A percentile compares a stretch with the other conserved stretches of the same genome.
These are phyloP conservation scores for Crithidia fasciculata DNA, from an alignment of 208 protist species.

Conservation along the genomic window DNA sequence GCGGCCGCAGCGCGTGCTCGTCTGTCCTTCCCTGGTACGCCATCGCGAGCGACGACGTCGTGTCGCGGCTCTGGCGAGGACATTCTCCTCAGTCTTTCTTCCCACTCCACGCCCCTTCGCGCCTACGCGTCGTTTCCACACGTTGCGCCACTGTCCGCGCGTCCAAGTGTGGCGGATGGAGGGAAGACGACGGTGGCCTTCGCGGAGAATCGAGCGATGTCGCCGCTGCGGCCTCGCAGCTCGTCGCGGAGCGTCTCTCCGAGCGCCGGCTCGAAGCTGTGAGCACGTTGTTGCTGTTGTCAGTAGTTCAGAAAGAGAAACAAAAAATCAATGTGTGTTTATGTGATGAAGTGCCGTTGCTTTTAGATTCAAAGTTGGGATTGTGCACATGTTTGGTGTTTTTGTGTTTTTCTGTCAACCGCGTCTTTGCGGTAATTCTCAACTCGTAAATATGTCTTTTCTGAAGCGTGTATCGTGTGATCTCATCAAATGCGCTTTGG, in stretches of 20 bases:
- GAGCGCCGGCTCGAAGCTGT: slow-evolving; percentile 17
- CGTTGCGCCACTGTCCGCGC: neutral
- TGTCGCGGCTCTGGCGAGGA: slow-evolving; percentile 32
- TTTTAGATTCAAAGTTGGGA: too few species aligned
- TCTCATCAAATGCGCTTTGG: too few species aligned
- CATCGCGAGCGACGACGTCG: slow-evolving; percentile 11
- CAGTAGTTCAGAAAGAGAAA: neutral
- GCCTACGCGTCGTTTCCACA: neutral
- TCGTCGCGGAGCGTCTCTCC: slow-evolving; percentile 7
- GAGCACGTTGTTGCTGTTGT: neutral
- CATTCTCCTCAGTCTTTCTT: slow-evolving; percentile 31
- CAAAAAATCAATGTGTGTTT: neutral
- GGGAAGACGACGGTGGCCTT: neutral
- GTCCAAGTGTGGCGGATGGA: neutral
- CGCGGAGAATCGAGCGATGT: neutral
- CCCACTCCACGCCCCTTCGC: slow-evolving; percentile 16
- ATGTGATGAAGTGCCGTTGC: too few species aligned
- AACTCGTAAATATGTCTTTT: too few species aligned
- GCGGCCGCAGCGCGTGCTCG: neutral
- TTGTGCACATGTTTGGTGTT: too few species aligned
- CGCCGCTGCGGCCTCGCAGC: slow-evolving; percentile 2
- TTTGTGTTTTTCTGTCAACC: too few species aligned
- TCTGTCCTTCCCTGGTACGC: slow-evolving; percentile 2
- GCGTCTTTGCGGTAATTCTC: too few species aligned
- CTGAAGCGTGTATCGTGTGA: too few species aligned